phyloP scores from a whole-genome alignment of 768 basidiomycete genomes.

The Leccinum rimulosum region DNA sequence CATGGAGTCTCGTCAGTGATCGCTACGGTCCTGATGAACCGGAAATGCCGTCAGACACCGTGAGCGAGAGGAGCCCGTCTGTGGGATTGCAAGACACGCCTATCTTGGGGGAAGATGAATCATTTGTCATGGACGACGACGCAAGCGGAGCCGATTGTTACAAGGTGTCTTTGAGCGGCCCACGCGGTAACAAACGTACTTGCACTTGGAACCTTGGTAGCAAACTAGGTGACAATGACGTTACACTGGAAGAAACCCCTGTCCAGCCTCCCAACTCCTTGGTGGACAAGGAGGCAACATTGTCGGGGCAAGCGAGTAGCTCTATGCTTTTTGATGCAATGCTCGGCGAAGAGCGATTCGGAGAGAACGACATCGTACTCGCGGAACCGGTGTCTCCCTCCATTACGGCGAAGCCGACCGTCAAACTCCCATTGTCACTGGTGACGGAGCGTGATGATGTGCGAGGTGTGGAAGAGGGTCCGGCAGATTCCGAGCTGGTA shows the following conservation, averaged over 20 bases:
- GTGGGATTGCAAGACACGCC: background rate
- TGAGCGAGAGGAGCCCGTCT: background rate
- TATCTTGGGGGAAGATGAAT: background rate
- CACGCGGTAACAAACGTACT: background rate
- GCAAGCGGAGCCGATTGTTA: background rate
- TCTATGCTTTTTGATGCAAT: background rate
- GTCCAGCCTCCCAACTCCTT: background rate
- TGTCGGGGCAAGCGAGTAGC: background rate
- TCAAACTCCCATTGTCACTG: conserved; percentile 18
- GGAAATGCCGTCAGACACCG: background rate
- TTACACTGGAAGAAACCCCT: background rate
- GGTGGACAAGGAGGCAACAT: background rate
- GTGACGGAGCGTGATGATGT: background rate
- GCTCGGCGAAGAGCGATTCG: background rate
- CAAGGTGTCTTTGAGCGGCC: background rate
- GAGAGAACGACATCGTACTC: background rate
- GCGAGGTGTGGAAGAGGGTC: background rate
- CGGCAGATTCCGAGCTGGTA: background rate
- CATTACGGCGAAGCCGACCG: background rate
- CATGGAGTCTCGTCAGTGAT: background rate
- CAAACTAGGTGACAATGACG: background rate
- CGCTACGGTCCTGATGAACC: background rate
- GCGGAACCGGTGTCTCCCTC: background rate
- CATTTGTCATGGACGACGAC: background rate
- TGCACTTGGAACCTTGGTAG: background rate